A percentile compares a stretch with the other conserved stretches of the same genome.
Evolutionary conservation across 2,329 filamentous ascomycete species (phyloP).

Genomic region (Chaetomiaceae sp.): DNA sequence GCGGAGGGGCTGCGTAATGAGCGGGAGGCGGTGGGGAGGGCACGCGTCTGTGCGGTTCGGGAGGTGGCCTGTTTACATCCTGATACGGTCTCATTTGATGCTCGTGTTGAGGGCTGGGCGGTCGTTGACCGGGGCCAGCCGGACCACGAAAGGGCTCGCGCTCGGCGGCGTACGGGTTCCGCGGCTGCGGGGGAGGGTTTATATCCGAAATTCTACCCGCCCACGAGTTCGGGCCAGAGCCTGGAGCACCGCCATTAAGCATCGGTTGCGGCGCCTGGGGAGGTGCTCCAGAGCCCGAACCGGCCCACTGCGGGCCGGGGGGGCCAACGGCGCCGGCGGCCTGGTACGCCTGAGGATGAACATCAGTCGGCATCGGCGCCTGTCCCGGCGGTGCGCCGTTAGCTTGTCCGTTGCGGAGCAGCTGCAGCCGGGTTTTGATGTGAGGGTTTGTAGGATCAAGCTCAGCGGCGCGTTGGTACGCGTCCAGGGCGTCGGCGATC

Average conservation of each 20-base stretch:
- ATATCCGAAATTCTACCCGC: conserved; percentile 68
- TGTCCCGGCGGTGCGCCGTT: conserved; percentile 66
- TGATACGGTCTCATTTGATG: conserved; percentile 65
- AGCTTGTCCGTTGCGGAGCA: conserved; percentile 76
- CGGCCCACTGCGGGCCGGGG: conserved; percentile 85
- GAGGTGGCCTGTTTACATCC: conserved; percentile 54
- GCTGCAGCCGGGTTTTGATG: conserved; percentile 89
- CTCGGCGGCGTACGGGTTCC: conserved; percentile 73
- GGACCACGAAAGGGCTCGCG: conserved; percentile 66
- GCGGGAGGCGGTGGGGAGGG: conserved; percentile 50
- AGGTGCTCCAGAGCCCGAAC: conserved; percentile 57
- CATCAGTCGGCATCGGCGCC: conserved; percentile 90
- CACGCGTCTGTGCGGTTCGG: conserved; percentile 47
- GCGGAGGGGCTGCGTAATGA: conserved; percentile 53
- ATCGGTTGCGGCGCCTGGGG: conserved; percentile 31
- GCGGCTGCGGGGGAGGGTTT: conserved; percentile 67
- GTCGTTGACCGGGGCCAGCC: conserved; percentile 62
- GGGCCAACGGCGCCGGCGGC: conserved; percentile 75
- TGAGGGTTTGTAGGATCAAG: conserved; percentile 90
- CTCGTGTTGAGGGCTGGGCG: conserved; percentile 73
- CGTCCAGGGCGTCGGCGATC: conserved; percentile 91
- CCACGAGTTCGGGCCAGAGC: conserved; percentile 53
- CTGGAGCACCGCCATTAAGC: conserved; percentile 51
- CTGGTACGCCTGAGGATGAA: conserved; percentile 92
- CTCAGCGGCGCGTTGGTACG: conserved; percentile 90